Evolutionary conservation across 805 yeast genomes (phyloP), one percentile per base, ranked within the genome.

Genomic region (Blastobotrys peoriensis): DNA sequence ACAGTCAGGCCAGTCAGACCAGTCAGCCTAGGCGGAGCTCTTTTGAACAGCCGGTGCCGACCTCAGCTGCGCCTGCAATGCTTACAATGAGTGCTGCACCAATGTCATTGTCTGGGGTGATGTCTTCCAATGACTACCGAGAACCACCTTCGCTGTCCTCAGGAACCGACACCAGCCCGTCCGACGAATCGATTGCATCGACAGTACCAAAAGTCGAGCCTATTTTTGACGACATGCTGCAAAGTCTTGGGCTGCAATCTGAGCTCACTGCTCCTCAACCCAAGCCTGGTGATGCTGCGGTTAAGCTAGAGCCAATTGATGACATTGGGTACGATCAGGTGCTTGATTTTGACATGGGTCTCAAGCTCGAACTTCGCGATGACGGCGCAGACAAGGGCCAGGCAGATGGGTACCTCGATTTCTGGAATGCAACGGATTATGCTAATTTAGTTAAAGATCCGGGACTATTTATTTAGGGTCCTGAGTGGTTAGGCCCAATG

Each of bases 361-460:
- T 25, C 30, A 25, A 25, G 30, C 30, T 8, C 13, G 30, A 13
- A 8, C 13, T 13, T 13, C 30, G 13, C 8, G 30, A 25, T 25
- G 30, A 13, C 30, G 13, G 13, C 8, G 16, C 9, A 17, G 18
- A 19, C 8, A 13, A 28, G 20, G 23, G 13, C n/a, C 3, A 5
- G 41, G 34, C 6, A 28, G 42, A 39, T 18, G 42, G 33, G 15
- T 39, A 39, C 33, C 16, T 39, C 22, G 42, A 39, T 15, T 39
- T 39, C 21, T 39, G 42, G 42, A 39, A 30, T 18, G 33, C 41
- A 3, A 19, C 16, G 13, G 42, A 39, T 16, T 39, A 28, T 28
- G 17, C 33, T 21, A 39, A 30, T 10, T 16, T 39, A 13, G 8
- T 25, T 8, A 25, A 25, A 13, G 30, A 25, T 13, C 8, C 30